Base-by-base conservation (phyloP, 2,329 filamentous ascomycete genomes). In the Fusarium liriodendri region DNA sequence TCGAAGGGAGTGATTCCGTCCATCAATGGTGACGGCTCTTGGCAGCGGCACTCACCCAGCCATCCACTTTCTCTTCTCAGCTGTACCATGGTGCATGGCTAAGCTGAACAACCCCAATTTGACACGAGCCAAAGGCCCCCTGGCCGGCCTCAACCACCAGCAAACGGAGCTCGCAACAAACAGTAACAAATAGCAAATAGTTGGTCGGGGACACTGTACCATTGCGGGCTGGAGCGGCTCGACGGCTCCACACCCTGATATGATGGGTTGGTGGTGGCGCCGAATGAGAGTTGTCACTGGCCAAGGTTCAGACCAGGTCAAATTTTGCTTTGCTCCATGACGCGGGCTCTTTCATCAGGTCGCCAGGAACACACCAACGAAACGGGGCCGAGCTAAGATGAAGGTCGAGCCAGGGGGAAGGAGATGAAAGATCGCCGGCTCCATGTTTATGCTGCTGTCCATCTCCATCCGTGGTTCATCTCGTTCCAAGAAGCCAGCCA, bases 191-290 rank as follows among this genome's bases (percentile, higher is more conserved):
- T 50, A 35, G 57, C 29, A 47, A 69, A 64, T 50, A 35, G 57
- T 63, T 72, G 72, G 72, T 64, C 72, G 69, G 64, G 69, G 50
- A 72, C 71, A 62, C 68, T 63, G 57, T 67, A 64, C 66, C 20
- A 45, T 62, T 60, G 62, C 50, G 55, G 62, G 57, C 62, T 60
- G 45, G 62, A 67, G 67, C 63, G 54, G 67, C 67, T 69, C 37
- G 66, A 29, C 58, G 55, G 59, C 54, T 60, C 69, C 71, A 72
- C 75, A 60, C 64, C 45, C 66, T 71, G 75, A 74, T 74, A 63
- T 61, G 67, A 78, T 70, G 71, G 64, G 68, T 76, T 57, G 22
- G 62, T 64, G 64, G 62, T 78, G 76, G 76, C 76, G 76, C 50
- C 40, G 50, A 32, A 61, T 32, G 16, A 29, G 37, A 35, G 62